Conservation (phyloP, 345 rosid species). For the Mercurialis annua region DNA sequence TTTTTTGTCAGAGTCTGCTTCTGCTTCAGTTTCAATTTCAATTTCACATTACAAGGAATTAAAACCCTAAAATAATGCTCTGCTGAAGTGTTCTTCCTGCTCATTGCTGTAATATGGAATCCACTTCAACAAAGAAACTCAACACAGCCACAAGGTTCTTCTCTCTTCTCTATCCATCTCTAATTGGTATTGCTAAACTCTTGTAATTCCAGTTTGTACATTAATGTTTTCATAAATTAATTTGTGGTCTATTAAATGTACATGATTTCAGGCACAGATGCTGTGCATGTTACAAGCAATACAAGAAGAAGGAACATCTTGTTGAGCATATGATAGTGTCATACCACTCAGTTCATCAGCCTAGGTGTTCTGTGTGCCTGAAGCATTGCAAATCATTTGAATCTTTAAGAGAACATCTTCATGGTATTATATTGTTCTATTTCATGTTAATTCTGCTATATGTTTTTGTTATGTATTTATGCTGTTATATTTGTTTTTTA, state of each 20-base stretch:
- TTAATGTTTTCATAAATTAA: background rate
- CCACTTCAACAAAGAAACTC: constrained; percentile 1
- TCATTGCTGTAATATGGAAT: constrained; percentile 2
- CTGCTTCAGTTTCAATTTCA: no score
- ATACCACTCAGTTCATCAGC: constrained; percentile 70
- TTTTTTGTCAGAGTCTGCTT: no score
- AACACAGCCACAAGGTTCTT: constrained; percentile 11
- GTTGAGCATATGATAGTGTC: constrained; percentile 77
- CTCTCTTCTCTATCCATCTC: background rate
- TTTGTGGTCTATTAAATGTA: no score
- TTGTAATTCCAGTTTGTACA: background rate
- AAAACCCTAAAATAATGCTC: background rate
- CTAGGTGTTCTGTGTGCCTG: constrained; percentile 57
- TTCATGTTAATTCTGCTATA: background rate
- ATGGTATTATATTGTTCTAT: constrained; percentile 33
- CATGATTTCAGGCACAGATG: constrained; percentile 64
- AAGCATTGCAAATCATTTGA: constrained; percentile 74
- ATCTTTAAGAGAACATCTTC: constrained; percentile 63
- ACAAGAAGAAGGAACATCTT: constrained; percentile 63
- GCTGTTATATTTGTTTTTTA: constrained; percentile 2
- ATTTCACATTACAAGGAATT: no score
- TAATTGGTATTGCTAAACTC: background rate
- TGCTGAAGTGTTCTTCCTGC: background rate
- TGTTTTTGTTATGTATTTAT: background rate
- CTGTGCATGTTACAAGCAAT: constrained; percentile 71